Evolutionary conservation across 164 flowering plant species (phyloP).

Genomic region (Magnolia officinalis): DNA sequence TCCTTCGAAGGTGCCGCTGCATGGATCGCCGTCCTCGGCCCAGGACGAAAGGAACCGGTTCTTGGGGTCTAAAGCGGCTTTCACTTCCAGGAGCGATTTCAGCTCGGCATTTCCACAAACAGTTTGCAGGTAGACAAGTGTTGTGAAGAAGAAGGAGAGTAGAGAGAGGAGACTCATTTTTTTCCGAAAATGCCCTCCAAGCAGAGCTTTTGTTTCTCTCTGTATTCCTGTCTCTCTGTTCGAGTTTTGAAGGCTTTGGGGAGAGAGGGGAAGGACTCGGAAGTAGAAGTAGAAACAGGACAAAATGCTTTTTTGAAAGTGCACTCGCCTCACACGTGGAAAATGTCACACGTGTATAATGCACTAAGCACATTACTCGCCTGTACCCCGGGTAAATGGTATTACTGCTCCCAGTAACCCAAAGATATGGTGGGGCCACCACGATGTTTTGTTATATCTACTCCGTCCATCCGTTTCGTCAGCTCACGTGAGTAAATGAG

Average conservation of each 20-base stretch:
- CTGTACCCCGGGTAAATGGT: no score
- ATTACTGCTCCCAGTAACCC: no score
- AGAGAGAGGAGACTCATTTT: not conserved
- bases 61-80: slow-evolving; percentile 66
- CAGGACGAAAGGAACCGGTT: slow-evolving; percentile 61
- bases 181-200: not conserved
- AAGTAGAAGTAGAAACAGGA: no score
- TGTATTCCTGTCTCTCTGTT: not conserved
- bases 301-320: not conserved
- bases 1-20: slow-evolving; percentile 69
- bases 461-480: no score
- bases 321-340: not conserved
- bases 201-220: not conserved
- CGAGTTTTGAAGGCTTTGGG: not conserved
- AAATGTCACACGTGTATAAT: not conserved
- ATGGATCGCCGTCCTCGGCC: slow-evolving; percentile 52
- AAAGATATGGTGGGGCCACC: no score
- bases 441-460: no score
- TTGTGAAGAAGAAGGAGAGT: not conserved
- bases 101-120: slow-evolving; percentile 38
- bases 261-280: not conserved
- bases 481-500: no score
- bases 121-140: slow-evolving; percentile 2
- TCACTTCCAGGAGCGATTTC: slow-evolving; percentile 55
- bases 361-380: not conserved